A percentile compares a stretch with the other conserved stretches of the same genome.
Conservation (phyloP, 2,329 filamentous ascomycete genomes). For the Lachnellula willkommii region DNA sequence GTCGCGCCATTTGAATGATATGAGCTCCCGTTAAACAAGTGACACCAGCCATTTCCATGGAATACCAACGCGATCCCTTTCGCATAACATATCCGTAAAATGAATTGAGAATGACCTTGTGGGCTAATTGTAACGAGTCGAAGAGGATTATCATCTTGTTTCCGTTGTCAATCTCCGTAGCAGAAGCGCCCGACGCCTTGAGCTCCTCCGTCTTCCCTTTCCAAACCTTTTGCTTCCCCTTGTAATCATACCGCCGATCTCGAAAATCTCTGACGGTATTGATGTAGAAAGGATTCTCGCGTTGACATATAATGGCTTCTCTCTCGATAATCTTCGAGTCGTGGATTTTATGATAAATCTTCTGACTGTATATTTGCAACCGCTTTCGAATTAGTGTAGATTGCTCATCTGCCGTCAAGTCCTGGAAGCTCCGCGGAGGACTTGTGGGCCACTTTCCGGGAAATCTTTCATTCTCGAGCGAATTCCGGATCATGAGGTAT, state of each 20-base stretch:
- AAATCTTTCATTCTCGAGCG: slow-evolving; percentile 87
- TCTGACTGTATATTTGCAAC: slow-evolving; percentile 88
- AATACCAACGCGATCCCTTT: slow-evolving; percentile 98
- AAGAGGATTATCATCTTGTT: slow-evolving; percentile 99
- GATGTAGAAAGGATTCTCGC: slow-evolving; percentile 98
- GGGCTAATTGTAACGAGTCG: slow-evolving; percentile 91
- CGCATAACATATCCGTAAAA: slow-evolving; percentile 99
- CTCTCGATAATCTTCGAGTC: slow-evolving; percentile 87
- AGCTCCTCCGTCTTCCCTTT: slow-evolving; percentile 90
- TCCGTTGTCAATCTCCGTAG: slow-evolving; percentile 77
- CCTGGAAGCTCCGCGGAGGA: slow-evolving; percentile 69
- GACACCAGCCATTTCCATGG: slow-evolving; percentile 98
- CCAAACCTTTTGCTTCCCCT: slow-evolving; percentile 96
- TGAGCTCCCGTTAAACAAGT: slow-evolving; percentile 93
- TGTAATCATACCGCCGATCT: slow-evolving; percentile 97
- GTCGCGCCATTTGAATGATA: slow-evolving; percentile 94
- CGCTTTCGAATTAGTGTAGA: slow-evolving; percentile 76
- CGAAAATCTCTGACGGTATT: slow-evolving; percentile 93
- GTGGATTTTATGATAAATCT: slow-evolving; percentile 99
- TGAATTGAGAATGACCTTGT: slow-evolving; percentile 98
- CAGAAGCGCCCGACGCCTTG: slow-evolving; percentile 72
- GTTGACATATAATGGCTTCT: slow-evolving; percentile 96
- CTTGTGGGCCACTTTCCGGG: slow-evolving; percentile 71
- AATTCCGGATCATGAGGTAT: slow-evolving; percentile 97
- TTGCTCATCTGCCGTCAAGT: slow-evolving; percentile 78